phyloP scores from a whole-genome alignment of 495 filamentous ascomycete species.

The Geopyxis carbonaria region DNA sequence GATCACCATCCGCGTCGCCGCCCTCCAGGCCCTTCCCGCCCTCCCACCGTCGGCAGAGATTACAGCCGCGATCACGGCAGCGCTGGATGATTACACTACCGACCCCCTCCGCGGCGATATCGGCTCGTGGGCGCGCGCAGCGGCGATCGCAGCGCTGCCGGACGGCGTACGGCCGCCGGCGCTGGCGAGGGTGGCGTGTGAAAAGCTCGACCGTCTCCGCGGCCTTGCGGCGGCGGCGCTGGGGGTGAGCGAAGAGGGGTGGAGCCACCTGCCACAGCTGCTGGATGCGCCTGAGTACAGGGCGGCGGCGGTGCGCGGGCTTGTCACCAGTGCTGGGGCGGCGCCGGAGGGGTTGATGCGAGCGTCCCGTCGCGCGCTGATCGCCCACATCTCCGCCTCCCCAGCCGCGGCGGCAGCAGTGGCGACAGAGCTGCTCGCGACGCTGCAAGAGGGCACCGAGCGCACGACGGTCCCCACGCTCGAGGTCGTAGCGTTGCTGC shows the following conservation, averaged over 20 bases:
- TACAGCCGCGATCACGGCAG: conserved; percentile 30
- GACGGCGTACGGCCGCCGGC: conserved; percentile 14
- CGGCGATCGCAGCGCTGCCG: conserved; percentile 46
- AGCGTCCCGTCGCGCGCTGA: conserved; percentile 52
- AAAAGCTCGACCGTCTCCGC: conserved; percentile 80
- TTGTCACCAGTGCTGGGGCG: conserved; percentile 63
- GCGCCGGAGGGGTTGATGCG: conserved; percentile 69
- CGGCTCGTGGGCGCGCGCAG: conserved; percentile 63
- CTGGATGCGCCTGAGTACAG: conserved; percentile 14
- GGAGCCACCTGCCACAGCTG: conserved; percentile 33
- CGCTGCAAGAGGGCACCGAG: conserved; percentile 32
- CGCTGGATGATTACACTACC: conserved; percentile 74
- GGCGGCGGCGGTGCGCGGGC: conserved; percentile 46
- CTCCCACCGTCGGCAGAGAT: conserved; percentile 21
- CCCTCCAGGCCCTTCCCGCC: conserved; percentile 9
- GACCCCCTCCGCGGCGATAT: conserved; percentile 65
- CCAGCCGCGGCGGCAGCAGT: conserved; percentile 20
- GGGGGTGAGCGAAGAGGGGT: conserved; percentile 32
- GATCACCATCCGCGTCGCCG: conserved; percentile 20
- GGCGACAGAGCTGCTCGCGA: conserved; percentile 25
- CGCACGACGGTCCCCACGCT: conserved; percentile 56
- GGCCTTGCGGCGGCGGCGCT: conserved; percentile 41
- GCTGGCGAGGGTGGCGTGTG: conserved; percentile 54
- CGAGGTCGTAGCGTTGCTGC: conserved; percentile 56
- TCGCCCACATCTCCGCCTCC: conserved; percentile 27